Evolutionary conservation across 192 early-diverging fungal genomes (phyloP), one percentile per base, ranked within the genome.

Genomic region (Borealophlyctis nickersoniae): DNA sequence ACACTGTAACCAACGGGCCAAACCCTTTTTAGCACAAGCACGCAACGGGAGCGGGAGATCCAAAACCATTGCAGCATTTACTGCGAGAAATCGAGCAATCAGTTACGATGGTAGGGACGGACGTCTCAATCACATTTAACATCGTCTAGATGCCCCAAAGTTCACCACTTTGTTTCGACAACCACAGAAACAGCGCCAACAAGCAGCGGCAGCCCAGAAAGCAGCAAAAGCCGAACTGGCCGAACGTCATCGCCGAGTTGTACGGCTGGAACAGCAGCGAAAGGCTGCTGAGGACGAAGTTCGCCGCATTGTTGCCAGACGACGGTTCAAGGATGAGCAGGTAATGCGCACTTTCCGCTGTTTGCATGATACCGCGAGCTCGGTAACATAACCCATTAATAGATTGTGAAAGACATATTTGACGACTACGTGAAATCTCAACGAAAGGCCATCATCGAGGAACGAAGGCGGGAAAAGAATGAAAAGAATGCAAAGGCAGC

Each of bases 371-470:
- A n/a, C n/a, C n/a, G n/a, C n/a, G n/a, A n/a, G n/a, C n/a, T n/a
- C n/a, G n/a, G n/a, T n/a, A n/a, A n/a, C n/a, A n/a, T n/a, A n/a
- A n/a, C n/a, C n/a, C n/a, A 49, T n/a, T 23, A 49, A 4, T 29
- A 61, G 62, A 33, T 70, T 0, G 36, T 56, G 14, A 22, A 35
- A 19, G 14, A 57, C 1, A 29, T 70, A n/a, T 58, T 45, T 31
- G 68, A 55, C 26, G 27, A n/a, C 2, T 70, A 63, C 48, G 27
- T 39, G 1, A 16, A 26, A 1, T 31, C n/a, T 13, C 61, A 70
- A 50, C 60, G 60, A 22, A 16, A 49, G n/a, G 48, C 68, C 11
- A 56, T 70, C 35, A 35, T 70, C n/a, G 60, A 63, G 7, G 68
- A 52, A n/a, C 60, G 68, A 9, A 28, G 54, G 27, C 13, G 9